A percentile compares a stretch with the other conserved stretches of the same genome.
These are phyloP conservation scores for Penicillium coprophilum DNA, from an alignment of 495 filamentous ascomycete species.

Conservation along the genomic window DNA sequence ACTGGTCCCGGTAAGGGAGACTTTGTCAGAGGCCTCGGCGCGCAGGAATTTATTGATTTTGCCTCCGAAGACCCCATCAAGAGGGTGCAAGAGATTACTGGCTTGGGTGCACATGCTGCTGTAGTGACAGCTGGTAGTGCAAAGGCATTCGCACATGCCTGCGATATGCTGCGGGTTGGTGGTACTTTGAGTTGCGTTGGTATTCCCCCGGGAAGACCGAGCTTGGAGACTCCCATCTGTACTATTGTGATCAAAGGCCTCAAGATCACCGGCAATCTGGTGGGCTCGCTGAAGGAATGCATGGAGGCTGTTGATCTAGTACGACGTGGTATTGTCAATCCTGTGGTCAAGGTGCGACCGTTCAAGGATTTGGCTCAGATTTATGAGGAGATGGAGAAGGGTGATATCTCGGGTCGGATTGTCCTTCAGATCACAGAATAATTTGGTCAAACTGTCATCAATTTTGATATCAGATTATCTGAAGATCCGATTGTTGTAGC, in stretches of 20 bases:
- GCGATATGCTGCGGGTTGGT: slow-evolving; percentile 52
- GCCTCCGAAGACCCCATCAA: slow-evolving; percentile 34
- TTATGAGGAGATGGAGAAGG: slow-evolving; percentile 50
- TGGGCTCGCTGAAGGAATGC: slow-evolving; percentile 52
- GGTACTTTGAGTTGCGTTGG: slow-evolving; percentile 51
- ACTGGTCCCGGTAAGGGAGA: slow-evolving; percentile 42
- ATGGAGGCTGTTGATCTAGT: slow-evolving; percentile 53
- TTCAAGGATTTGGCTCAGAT: slow-evolving; percentile 46
- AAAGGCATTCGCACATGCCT: slow-evolving; percentile 47
- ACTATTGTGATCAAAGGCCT: slow-evolving; percentile 53
- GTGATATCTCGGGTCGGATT: slow-evolving; percentile 43
- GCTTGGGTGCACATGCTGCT: slow-evolving; percentile 44
- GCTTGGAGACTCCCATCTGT: slow-evolving; percentile 46
- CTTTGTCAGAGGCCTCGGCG: slow-evolving; percentile 44
- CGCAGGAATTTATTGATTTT: slow-evolving; percentile 49
- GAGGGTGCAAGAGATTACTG: slow-evolving; percentile 42
- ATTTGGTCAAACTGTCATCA: not conserved
- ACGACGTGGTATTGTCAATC: slow-evolving; percentile 45
- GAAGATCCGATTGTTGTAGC: not conserved
- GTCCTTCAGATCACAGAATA: slow-evolving; percentile 36
- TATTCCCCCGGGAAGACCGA: slow-evolving; percentile 44
- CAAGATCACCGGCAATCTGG: slow-evolving; percentile 46
- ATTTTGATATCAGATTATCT: not conserved
- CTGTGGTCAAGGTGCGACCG: slow-evolving; percentile 43
- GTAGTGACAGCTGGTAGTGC: slow-evolving; percentile 47